Conservation (phyloP, 192 early-diverging fungal species). For the Jimgerdemannia lactiflua region DNA sequence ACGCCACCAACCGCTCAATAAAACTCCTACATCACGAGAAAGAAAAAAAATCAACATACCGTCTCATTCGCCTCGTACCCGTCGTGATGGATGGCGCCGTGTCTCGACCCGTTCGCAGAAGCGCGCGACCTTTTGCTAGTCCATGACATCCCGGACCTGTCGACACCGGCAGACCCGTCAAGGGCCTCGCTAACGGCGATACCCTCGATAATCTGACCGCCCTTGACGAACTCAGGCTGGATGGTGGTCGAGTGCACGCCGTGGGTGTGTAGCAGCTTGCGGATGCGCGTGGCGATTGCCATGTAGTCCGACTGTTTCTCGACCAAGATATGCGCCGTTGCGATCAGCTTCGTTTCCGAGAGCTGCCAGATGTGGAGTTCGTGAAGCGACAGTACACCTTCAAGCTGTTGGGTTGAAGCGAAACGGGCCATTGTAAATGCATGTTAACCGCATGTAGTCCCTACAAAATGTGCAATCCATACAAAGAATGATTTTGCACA, state of each 20-base stretch:
- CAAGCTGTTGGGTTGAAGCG: constrained; percentile 28
- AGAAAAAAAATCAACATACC: too few relatives aligned
- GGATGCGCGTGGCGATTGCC: constrained; percentile 66
- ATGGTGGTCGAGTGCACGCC: constrained; percentile 90
- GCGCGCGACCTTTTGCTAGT: too few relatives aligned
- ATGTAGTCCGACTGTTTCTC: constrained; percentile 63
- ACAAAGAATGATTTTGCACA: too few relatives aligned
- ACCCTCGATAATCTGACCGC: background rate
- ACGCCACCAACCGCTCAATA: too few relatives aligned
- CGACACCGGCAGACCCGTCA: background rate
- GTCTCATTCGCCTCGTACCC: too few relatives aligned
- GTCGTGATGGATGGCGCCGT: too few relatives aligned
- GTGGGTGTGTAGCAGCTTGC: constrained; percentile 70
- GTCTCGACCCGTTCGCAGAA: too few relatives aligned
- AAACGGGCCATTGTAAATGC: background rate
- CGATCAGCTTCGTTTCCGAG: constrained; percentile 78
- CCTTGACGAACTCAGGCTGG: constrained; percentile 82
- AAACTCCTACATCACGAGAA: too few relatives aligned
- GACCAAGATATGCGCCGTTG: constrained; percentile 79
- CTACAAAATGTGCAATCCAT: too few relatives aligned
- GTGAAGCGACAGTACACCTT: constrained; percentile 73
- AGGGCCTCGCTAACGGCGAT: background rate
- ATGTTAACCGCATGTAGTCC: too few relatives aligned
- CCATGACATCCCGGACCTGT: background rate
- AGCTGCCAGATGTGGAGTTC: constrained; percentile 94